A percentile compares a stretch with the other conserved stretches of the same genome.
Conservation (phyloP, 345 rosid genomes). For the Xanthoceras sorbifolium region DNA sequence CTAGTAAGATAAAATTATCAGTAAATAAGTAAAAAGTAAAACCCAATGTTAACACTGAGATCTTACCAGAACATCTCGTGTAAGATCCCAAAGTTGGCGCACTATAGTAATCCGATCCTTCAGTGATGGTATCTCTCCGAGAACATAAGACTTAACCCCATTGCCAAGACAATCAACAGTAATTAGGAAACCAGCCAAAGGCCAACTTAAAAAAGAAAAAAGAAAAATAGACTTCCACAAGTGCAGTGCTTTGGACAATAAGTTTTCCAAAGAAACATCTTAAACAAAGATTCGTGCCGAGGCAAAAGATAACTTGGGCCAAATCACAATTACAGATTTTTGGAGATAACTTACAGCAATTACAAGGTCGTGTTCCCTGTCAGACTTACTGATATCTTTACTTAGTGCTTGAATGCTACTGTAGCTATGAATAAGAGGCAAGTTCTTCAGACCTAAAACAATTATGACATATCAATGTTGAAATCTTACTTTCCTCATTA, state of each 20-base stretch:
- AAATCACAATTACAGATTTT: slow-evolving; percentile 7
- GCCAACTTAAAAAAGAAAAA: neutral
- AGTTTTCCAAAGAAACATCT: slow-evolving; percentile 6
- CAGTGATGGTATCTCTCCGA: slow-evolving; percentile 94
- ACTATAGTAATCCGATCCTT: slow-evolving; percentile 80
- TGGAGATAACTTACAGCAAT: slow-evolving; percentile 74
- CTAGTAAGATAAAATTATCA: neutral
- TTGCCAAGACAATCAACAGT: slow-evolving; percentile 18
- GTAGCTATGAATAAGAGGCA: slow-evolving; percentile 85
- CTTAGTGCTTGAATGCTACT: slow-evolving; percentile 66
- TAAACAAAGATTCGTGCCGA: neutral
- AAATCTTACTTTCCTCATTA: neutral
- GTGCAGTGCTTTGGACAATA: neutral
- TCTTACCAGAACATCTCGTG: slow-evolving; percentile 83
- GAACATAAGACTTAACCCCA: slow-evolving; percentile 77
- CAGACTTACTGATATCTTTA: slow-evolving; percentile 55
- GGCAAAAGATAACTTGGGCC: neutral
- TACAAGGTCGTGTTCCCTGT: slow-evolving; percentile 91
- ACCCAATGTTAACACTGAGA: slow-evolving; percentile 10
- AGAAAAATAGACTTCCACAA: neutral
- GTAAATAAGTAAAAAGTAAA: slow-evolving; percentile 2
- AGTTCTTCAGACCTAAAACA: slow-evolving; percentile 60
- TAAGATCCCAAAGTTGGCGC: slow-evolving; percentile 98
- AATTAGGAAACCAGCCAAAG: slow-evolving; percentile 28
- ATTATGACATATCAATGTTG: slow-evolving; percentile 19